These are phyloP conservation scores for Phytopythium cucurbitacearum DNA, from an alignment of 352 stramenopile species.

Conservation along the genomic window DNA sequence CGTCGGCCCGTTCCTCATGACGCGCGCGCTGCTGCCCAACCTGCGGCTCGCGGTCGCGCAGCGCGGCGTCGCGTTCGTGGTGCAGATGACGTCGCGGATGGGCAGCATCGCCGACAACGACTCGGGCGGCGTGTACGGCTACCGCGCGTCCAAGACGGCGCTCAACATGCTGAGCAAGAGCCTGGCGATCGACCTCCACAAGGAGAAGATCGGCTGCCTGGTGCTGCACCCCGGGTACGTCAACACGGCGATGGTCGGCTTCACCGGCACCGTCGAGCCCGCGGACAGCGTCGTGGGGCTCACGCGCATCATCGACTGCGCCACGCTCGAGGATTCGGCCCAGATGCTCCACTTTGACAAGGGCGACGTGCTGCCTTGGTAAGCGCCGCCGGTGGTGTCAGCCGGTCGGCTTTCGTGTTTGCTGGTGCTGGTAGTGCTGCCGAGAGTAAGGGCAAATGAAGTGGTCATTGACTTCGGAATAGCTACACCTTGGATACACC, in stretches of 20 bases:
- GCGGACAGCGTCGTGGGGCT: conserved; percentile 44
- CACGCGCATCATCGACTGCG: conserved; percentile 47
- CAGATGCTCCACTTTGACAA: conserved; percentile 51
- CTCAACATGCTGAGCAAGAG: conserved; percentile 76
- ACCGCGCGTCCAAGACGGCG: conserved; percentile 76
- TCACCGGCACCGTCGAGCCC: conserved; percentile 33
- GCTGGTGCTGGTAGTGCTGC: conserved; percentile 3
- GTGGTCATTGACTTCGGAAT: too few relatives aligned
- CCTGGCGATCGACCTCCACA: conserved; percentile 41
- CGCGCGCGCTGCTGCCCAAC: conserved; percentile 53
- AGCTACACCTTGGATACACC: not conserved
- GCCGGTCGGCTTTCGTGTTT: not conserved
- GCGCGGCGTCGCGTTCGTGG: conserved; percentile 40
- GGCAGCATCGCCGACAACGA: conserved; percentile 56
- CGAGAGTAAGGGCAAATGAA: too few relatives aligned
- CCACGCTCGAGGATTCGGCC: conserved; percentile 45
- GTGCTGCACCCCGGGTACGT: conserved; percentile 64
- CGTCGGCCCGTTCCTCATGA: conserved; percentile 60
- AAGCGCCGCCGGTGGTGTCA: conserved; percentile 5
- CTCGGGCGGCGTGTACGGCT: conserved; percentile 62
- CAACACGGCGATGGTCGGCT: conserved; percentile 49
- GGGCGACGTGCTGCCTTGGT: conserved; percentile 56
- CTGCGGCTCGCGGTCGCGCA: conserved; percentile 29
- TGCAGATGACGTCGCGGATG: conserved; percentile 54
- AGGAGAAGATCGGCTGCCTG: conserved; percentile 51